Evolutionary conservation across 2,329 filamentous ascomycete species (phyloP), one percentile per base, ranked within the genome.

Genomic region (Chaetomiaceae sp.): DNA sequence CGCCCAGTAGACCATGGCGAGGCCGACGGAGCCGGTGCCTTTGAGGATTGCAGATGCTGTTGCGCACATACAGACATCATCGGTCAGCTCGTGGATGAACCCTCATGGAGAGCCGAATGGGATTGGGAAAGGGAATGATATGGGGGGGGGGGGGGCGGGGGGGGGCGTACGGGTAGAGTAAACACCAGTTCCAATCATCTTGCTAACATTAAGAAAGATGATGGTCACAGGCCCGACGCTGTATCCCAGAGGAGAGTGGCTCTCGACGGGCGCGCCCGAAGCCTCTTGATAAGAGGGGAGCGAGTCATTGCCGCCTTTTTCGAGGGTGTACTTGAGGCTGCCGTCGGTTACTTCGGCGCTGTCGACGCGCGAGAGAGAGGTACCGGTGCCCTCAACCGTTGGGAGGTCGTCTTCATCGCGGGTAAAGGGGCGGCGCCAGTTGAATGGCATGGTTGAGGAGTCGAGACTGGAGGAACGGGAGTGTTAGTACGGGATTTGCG

Each of bases 141-240:
- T n/a, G n/a, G n/a, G n/a, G n/a, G n/a, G n/a, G n/a, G n/a, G n/a
- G n/a, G n/a, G n/a, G 15, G 15, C 20, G 47, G 14, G 27, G 11
- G n/a, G 20, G 27, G 19, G 29, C 80, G 61, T 62, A 84, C 81
- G 83, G 0, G 83, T 85, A 0, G 82, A 85, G 53, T 79, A 83
- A 6, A 83, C 75, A 5, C 82, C 81, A 0, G 80, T 84, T 1
- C 82, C 82, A 40, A 85, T 75, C 81, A 85, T 84, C 65, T 80
- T 79, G 51, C 76, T 79, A 44, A 85, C 65, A 57, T 84, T 85
- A 23, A 85, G 64, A 51, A 82, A 80, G 19, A 84, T 69, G 19
- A 82, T 78, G 0, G 80, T 81, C 23, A 80, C 61, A 15, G 73
- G 73, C 1, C 76, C 75, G 34, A 85, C 81, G 9, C 75, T 68